These are phyloP conservation scores for Alternaria atra DNA, from an alignment of 2,329 filamentous ascomycete species.

Conservation along the genomic window DNA sequence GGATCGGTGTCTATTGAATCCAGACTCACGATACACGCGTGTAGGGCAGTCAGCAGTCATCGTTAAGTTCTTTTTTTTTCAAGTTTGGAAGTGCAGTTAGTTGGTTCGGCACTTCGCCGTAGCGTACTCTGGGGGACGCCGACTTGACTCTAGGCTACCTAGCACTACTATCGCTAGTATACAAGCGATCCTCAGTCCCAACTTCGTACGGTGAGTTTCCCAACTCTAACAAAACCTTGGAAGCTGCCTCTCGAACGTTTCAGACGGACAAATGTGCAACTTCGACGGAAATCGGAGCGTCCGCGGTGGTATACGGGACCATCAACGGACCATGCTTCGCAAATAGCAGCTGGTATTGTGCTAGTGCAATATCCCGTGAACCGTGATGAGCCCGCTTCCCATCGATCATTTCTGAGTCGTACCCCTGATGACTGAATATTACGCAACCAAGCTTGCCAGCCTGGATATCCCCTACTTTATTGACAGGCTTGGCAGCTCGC, in stretches of 20 bases:
- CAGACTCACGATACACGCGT: background rate
- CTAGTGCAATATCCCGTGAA: slow-evolving; percentile 9
- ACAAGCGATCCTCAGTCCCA: background rate
- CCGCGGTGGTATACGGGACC: slow-evolving; percentile 9
- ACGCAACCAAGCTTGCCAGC: background rate
- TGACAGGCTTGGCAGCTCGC: background rate
- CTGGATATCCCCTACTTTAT: background rate
- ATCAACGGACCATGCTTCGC: slow-evolving; percentile 1
- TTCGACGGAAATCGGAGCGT: slow-evolving; percentile 8
- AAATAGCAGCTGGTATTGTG: slow-evolving; percentile 6
- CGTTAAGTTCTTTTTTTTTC: background rate
- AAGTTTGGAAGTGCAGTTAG: background rate
- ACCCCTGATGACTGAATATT: slow-evolving; percentile 4
- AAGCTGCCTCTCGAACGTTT: slow-evolving; percentile 11
- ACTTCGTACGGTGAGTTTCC: background rate
- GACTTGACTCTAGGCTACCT: background rate
- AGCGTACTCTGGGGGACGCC: background rate
- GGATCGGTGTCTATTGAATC: background rate
- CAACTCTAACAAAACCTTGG: background rate
- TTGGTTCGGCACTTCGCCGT: background rate
- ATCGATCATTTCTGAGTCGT: background rate
- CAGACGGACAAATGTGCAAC: slow-evolving; percentile 9
- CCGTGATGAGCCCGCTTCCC: slow-evolving; percentile 4
- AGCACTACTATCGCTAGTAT: background rate
- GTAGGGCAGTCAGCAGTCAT: background rate